Evolutionary conservation across 148 eudicot genomes (phyloP), one percentile per base, ranked within the genome.

Genomic region (Gaultheria prostrata): DNA sequence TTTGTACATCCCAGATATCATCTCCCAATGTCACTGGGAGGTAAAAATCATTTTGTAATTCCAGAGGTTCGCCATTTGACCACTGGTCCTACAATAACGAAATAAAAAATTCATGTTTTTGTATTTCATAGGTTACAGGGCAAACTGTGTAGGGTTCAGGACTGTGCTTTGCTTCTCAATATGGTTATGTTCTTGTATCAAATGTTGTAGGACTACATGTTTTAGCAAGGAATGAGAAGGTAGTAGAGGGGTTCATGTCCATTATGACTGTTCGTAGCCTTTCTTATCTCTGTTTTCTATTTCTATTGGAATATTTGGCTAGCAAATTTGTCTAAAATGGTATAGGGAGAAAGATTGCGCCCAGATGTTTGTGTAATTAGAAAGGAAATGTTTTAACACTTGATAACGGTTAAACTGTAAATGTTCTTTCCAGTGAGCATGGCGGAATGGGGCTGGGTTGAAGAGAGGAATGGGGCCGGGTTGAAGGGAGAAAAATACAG

Each of bases 121-220:
- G 9, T 77, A 71, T 26, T 77, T 15, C 51, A 28, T 49, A 26
- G n/a, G 11, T 43, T 28, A 28, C 28, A 26, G n/a, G 11, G 43
- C 43, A 0, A 13, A 46, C 33, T 30, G 4, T 51, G 59, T 76
- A 76, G 59, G 49, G 30, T 76, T 76, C 20, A 30, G 24, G 6
- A 9, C 39, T n/a, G 18, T 75, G 54, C 54, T 76, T 24, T 12
- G 78, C 30, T 76, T 76, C 78, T 76, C 79, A 77, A 8, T 12
- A 50, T 26, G 57, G 61, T 77, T 48, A n/a, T 49, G 20, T 8
- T 48, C 35, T 49, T 33, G 9, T 32, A 70, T 76, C 45, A 26
- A 45, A 30, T 45, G 30, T 76, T 76, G 78, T 46, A 46, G 28
- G 28, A 39, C 5, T 39, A 4, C 1, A 39, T 46, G 46, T 48